Evolutionary conservation across 2,329 filamentous ascomycete species (phyloP), one percentile per base, ranked within the genome.

Genomic region (Pleomassaria siparia): DNA sequence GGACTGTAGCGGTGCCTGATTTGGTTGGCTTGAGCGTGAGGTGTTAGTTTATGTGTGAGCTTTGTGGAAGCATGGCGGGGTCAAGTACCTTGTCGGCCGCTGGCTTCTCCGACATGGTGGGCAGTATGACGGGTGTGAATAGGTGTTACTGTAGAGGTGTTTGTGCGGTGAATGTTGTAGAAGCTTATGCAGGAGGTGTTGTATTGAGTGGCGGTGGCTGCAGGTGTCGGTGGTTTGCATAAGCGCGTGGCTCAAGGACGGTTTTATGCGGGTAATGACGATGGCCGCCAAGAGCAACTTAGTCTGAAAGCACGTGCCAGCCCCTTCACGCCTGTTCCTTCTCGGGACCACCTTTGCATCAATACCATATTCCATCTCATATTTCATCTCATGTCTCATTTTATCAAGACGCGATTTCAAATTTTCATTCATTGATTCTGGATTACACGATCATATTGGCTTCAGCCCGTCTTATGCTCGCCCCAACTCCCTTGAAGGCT

Each of bases 21-120:
- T 72, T 75, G 51, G 60, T 61, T 56, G 72, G 64, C 63, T 69
- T 22, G 18, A 57, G 56, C 55, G 43, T 57, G 53, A 39, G 21
- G 59, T 56, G 59, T 57, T 43, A 42, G 32, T 29, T 30, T 50
- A 18, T 45, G 33, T 36, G 29, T 20, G 41, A 52, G 43, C 45
- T 44, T 32, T 28, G 43, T 28, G 22, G 21, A 22, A 11, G 26
- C 12, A 66, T 66, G 59, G 63, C 63, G 50, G 48, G 47, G 51
- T 30, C 26, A 28, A 13, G 49, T 33, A 50, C 50, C 48, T 56
- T 54, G 20, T 54, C 55, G 15, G 35, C 54, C 21, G 55, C 30
- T 45, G 49, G 56, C 50, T 40, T 54, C 47, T 49, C 50, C 20
- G 46, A 43, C 37, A 52, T 45, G 18, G 32, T 40, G 29, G 13